Base-by-base conservation (phyloP, 2,329 filamentous ascomycete genomes). In the Colletotrichum plurivorum region DNA sequence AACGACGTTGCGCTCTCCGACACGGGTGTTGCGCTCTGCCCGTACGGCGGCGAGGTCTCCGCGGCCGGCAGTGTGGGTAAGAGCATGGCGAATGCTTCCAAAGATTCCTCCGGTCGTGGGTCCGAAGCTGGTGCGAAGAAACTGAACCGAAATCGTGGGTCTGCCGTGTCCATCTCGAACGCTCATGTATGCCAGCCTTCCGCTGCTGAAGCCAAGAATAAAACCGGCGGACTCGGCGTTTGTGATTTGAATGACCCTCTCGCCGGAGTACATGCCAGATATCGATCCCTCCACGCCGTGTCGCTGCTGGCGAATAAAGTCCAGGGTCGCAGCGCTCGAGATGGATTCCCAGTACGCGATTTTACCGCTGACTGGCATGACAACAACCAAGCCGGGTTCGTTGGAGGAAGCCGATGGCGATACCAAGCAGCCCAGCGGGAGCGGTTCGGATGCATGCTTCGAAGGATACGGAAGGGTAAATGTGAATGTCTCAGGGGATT, bases 301-400 rank as follows among this genome's bases (percentile, higher is more conserved):
- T 72, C 93, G 90, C 75, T 93, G 93, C 77, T 97, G 92, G 72
- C 93, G 92, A 75, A 95, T 93, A 48, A 97, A 89, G 71, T 93
- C 93, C 63, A 97, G 87, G 1, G 94, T 94, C 46, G 94, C 93
- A 10, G 94, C 94, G 78, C 91, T 94, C 64, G 95, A 94, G 71
- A 98, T 93, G 46, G 94, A 97, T 78, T 98, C 96, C 94, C 96
- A 98, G 79, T 96, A 98, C 52, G 94, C 91, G 60, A 98, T 90
- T 79, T 92, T 95, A 60, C 96, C 96, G 56, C 87, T 94, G 18
- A 89, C 89, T 13, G 95, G 93, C 83, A 95, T 93, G 45, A 98
- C 87, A 45, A 98, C 88, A 31, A 99, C 89, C 45, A 99, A 86
- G 2, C 96, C 96, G 41, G 95, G 92, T 73, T 97, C 93, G 56